These are phyloP conservation scores for Chromera velia DNA, from an alignment of 73 alveolate species.

Conservation along the genomic window DNA sequence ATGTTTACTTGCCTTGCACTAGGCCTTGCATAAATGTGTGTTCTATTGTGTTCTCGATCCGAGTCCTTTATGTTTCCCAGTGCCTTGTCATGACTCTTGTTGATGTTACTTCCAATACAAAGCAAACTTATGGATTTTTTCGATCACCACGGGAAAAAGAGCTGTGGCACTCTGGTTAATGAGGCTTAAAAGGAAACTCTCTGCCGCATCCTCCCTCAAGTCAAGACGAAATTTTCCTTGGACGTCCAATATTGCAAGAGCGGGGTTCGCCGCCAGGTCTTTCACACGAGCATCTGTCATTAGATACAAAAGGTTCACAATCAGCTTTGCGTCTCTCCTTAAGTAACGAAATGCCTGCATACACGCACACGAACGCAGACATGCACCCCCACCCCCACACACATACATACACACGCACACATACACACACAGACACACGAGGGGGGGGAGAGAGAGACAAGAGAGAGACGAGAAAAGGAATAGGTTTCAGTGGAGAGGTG, in stretches of 20 bases:
- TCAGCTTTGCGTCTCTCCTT: slow-evolving; percentile 35
- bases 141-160: slow-evolving; percentile 71
- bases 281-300: slow-evolving; percentile 38
- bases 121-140: slow-evolving; percentile 89
- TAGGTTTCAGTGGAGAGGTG: no score
- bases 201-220: slow-evolving; percentile 34
- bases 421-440: no score
- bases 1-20: no score
- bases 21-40: no score
- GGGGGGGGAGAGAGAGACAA: no score
- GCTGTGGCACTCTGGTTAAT: slow-evolving; percentile 33
- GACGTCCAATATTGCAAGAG: slow-evolving; percentile 28
- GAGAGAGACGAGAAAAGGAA: no score
- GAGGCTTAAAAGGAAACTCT: slow-evolving; percentile 27
- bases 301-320: slow-evolving; percentile 33
- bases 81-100: no score
- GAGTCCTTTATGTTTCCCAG: no score
- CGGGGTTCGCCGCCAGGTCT: slow-evolving; percentile 28
- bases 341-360: not conserved
- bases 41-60: no score
- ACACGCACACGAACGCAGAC: not conserved
- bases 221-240: slow-evolving; percentile 22
- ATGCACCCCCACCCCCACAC: not conserved
- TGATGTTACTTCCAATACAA: slow-evolving; percentile 81
- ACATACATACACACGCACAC: no score